Evolutionary conservation across 1,139 yeast species (phyloP).

Genomic region (Suhomyces coccinellae): DNA sequence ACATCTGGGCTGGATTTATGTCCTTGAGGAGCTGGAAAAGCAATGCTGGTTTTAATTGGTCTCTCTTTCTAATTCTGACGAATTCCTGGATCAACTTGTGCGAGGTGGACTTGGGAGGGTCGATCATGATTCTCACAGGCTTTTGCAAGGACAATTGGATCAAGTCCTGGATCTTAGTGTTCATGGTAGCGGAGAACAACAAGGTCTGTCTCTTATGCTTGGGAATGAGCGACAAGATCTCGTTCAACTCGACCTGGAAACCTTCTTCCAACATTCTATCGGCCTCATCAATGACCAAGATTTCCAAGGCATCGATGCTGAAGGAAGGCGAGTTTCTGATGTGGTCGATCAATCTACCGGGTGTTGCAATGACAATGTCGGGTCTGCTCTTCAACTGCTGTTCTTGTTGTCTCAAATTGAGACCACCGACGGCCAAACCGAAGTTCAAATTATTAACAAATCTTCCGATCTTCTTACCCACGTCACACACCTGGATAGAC

Average conservation of each 20-base stretch:
- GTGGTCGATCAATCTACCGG: constrained; percentile 96
- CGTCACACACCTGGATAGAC: constrained; percentile 94
- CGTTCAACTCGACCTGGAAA: constrained; percentile 91
- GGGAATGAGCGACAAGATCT: constrained; percentile 83
- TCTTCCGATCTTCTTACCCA: constrained; percentile 80
- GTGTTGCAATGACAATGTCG: constrained; percentile 95
- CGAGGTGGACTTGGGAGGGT: constrained; percentile 94
- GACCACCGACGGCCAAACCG: constrained; percentile 97
- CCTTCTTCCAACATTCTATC: constrained; percentile 99
- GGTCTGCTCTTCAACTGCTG: constrained; percentile 90
- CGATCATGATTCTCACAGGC: constrained; percentile 94
- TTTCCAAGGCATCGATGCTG: constrained; percentile 86
- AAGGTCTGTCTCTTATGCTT: constrained; percentile 84
- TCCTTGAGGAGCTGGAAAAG: constrained; percentile 68
- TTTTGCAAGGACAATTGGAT: constrained; percentile 82
- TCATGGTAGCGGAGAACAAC: constrained; percentile 97
- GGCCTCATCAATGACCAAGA: constrained; percentile 93
- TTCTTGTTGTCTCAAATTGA: constrained; percentile 91
- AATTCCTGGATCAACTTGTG: constrained; percentile 86
- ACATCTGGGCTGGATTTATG: constrained; percentile 59
- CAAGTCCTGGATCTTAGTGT: constrained; percentile 82
- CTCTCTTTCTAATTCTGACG: constrained; percentile 90
- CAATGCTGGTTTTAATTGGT: constrained; percentile 77
- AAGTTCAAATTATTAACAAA: constrained; percentile 74
- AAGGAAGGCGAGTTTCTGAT: constrained; percentile 93